Conservation (phyloP, 495 filamentous ascomycete species). For the Penicillium taxi region DNA sequence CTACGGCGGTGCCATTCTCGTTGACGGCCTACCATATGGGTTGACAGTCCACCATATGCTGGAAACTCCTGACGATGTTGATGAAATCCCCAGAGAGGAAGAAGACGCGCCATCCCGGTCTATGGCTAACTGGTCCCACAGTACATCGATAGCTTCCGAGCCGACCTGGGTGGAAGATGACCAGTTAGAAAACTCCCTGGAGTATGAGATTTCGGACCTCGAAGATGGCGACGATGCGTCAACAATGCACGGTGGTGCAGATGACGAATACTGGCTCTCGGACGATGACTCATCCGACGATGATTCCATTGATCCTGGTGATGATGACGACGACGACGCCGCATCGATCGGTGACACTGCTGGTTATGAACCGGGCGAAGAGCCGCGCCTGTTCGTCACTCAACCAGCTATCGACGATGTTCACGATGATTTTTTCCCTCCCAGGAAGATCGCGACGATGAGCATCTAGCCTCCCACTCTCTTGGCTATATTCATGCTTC, state of each 20-base stretch:
- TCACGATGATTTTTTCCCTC: conserved; percentile 61
- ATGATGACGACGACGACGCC: conserved; percentile 51
- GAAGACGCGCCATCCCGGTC: conserved; percentile 27
- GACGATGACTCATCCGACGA: conserved; percentile 44
- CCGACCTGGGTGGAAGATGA: conserved; percentile 26
- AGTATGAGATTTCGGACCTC: conserved; percentile 43
- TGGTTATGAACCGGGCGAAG: conserved; percentile 69
- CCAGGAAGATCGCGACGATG: conserved; percentile 55
- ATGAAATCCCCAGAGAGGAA: conserved; percentile 14
- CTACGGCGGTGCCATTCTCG: conserved; percentile 76
- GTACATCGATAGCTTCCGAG: conserved; percentile 9
- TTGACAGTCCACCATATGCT: conserved; percentile 97
- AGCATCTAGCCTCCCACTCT: conserved; percentile 67
- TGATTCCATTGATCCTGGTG: conserved; percentile 34
- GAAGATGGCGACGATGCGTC: conserved; percentile 38
- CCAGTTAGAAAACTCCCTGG: conserved; percentile 26
- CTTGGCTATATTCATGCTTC: conserved; percentile 83
- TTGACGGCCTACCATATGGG: conserved; percentile 76
- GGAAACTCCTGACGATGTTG: conserved; percentile 62
- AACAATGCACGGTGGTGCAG: conserved; percentile 19
- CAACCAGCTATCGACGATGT: conserved; percentile 86
- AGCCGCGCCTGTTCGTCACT: conserved; percentile 64
- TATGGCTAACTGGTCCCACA: conserved; percentile 25
- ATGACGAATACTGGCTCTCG: conserved; percentile 37
- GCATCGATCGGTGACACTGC: conserved; percentile 73